Conservation (phyloP, 2,329 filamentous ascomycete species). For the Ophioceras dolichostomum region DNA sequence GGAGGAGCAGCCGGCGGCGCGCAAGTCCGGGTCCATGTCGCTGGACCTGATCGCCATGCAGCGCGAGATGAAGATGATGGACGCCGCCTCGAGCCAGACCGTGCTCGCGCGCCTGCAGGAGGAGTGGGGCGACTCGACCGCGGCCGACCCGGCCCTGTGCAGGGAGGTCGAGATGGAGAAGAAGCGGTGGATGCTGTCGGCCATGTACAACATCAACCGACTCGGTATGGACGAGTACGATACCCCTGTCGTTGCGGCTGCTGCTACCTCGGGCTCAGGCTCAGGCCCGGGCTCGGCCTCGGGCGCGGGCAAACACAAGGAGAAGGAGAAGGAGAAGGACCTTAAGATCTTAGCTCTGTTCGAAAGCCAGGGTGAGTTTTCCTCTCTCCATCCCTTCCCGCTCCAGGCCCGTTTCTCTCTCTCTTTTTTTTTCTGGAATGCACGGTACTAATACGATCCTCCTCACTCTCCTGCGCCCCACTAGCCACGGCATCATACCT, state of each 20-base stretch:
- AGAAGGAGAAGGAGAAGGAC: slow-evolving; percentile 3
- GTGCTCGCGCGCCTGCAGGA: slow-evolving; percentile 43
- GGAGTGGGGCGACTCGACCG: slow-evolving; percentile 28
- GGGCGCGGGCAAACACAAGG: slow-evolving; percentile 3
- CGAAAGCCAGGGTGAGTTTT: slow-evolving; percentile 32
- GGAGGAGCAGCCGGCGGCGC: slow-evolving; percentile 4
- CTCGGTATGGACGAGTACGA: slow-evolving; percentile 9
- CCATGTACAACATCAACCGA: slow-evolving; percentile 34
- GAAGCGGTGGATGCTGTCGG: slow-evolving; percentile 20
- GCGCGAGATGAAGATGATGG: slow-evolving; percentile 42
- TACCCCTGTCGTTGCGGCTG: too few relatives aligned
- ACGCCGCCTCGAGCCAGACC: slow-evolving; percentile 34
- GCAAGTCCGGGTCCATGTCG: slow-evolving; percentile 10
- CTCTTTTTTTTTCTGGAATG: slow-evolving; percentile 8
- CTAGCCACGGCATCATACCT: slow-evolving; percentile 37
- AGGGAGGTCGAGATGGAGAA: slow-evolving; percentile 33
- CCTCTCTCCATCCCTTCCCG: too few relatives aligned
- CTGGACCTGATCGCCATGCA: slow-evolving; percentile 29
- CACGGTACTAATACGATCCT: too few relatives aligned
- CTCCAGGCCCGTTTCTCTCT: fast-evolving
- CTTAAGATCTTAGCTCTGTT: slow-evolving; percentile 34
- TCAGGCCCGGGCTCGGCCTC: slow-evolving; percentile 2
- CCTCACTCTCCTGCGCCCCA: slow-evolving; percentile 12
- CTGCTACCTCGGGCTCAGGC: too few relatives aligned
- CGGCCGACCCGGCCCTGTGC: slow-evolving; percentile 34